phyloP scores from a whole-genome alignment of 2,329 filamentous ascomycete species.

The Neonectria magnoliae region DNA sequence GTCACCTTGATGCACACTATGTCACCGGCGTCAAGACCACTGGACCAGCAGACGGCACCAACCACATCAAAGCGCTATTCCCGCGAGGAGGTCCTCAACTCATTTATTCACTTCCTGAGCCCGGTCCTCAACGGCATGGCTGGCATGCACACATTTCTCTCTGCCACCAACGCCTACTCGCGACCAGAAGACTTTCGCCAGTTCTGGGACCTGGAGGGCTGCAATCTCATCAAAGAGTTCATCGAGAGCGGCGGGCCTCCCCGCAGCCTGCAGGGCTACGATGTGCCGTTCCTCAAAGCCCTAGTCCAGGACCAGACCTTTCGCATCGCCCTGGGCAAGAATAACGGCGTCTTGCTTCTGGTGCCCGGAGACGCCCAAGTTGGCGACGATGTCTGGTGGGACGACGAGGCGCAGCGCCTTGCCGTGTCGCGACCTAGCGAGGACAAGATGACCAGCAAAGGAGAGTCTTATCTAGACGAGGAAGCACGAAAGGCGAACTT shows the following conservation, averaged over 20 bases:
- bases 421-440: constrained; percentile 34
- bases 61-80: constrained; percentile 28
- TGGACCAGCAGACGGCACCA: constrained; percentile 4
- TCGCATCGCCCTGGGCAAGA: constrained; percentile 42
- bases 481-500: constrained; percentile 35
- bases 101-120: constrained; percentile 45
- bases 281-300: constrained; percentile 39
- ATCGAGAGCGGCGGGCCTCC: constrained; percentile 41
- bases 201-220: constrained; percentile 48
- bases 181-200: constrained; percentile 48
- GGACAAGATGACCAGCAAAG: constrained; percentile 26
- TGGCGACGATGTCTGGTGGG: constrained; percentile 43
- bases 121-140: constrained; percentile 50
- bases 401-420: constrained; percentile 33
- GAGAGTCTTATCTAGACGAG: constrained; percentile 36
- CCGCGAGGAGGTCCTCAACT: constrained; percentile 44
- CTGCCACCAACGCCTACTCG: constrained; percentile 45
- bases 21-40: constrained; percentile 35
- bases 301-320: constrained; percentile 41
- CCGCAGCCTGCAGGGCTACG: constrained; percentile 38
- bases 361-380: constrained; percentile 42
- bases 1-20: constrained; percentile 48
- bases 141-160: constrained; percentile 46
- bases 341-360: constrained; percentile 39
- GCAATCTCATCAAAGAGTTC: constrained; percentile 48